Conservation (phyloP, 371 early-diverging fungal genomes). For the Syncephalastrum monosporum region DNA sequence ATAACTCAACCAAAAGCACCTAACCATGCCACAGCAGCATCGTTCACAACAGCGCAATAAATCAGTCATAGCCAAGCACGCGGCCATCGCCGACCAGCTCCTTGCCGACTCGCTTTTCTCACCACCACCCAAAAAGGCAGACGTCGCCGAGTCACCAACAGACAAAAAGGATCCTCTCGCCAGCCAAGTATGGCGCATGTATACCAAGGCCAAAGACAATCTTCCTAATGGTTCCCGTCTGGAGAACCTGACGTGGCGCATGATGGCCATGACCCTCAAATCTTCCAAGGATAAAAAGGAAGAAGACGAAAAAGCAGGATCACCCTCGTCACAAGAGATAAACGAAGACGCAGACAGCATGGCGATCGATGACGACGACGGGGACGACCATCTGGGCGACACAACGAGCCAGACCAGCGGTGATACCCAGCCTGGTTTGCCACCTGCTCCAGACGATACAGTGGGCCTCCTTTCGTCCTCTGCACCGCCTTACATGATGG, state of each 20-base stretch:
- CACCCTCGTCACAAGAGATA: not conserved
- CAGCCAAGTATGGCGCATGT: conserved; percentile 68
- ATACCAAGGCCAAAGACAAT: conserved; percentile 66
- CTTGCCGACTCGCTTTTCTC: conserved; percentile 12
- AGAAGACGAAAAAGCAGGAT: not conserved
- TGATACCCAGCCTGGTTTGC: not conserved
- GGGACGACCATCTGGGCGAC: not conserved
- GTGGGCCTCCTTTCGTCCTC: conserved; percentile 27
- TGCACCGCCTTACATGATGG: conserved; percentile 35
- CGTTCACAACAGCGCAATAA: no score
- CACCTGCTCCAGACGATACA: conserved; percentile 34
- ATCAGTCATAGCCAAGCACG: not conserved
- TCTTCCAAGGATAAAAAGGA: conserved; percentile 29
- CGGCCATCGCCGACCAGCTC: conserved; percentile 12
- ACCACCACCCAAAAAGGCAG: conserved; percentile 5
- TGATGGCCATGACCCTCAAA: conserved; percentile 64
- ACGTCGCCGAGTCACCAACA: conserved; percentile 21
- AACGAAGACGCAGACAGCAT: conserved; percentile 2
- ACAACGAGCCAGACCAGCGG: not conserved
- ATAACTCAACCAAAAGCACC: no score
- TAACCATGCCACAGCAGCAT: no score
- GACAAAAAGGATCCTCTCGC: conserved; percentile 56
- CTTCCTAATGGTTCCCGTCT: conserved; percentile 64
- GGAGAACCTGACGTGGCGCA: conserved; percentile 73
- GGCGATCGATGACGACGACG: conserved; percentile 6